A percentile compares a stretch with the other conserved stretches of the same genome.
These are phyloP conservation scores for Choiromyces venosus DNA, from an alignment of 495 filamentous ascomycete species.

Conservation along the genomic window DNA sequence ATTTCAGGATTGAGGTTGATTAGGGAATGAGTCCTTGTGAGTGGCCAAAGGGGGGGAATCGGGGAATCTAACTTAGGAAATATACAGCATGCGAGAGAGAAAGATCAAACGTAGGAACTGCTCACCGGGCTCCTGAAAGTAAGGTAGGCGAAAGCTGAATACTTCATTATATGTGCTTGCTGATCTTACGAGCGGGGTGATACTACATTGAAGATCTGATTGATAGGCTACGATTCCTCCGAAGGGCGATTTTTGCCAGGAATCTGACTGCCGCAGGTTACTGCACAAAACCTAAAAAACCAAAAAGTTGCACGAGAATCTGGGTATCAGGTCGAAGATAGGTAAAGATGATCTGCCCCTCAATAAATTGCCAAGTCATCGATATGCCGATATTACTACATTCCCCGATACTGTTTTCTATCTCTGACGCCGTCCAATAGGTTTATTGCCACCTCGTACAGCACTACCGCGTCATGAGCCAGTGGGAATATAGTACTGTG, in stretches of 20 bases:
- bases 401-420: neutral
- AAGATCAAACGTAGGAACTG: neutral
- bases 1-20: neutral
- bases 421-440: neutral
- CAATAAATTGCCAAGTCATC: neutral
- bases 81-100: neutral
- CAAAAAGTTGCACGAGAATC: neutral
- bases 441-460: neutral
- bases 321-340: neutral
- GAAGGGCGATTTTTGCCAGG: neutral
- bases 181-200: neutral
- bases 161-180: neutral
- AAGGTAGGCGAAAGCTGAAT: neutral
- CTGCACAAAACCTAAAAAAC: neutral
- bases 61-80: too few relatives aligned
- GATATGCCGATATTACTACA: neutral
- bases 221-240: neutral
- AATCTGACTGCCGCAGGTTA: neutral
- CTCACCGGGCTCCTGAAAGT: neutral
- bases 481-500: neutral
- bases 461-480: neutral
- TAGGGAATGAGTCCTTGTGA: neutral
- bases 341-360: neutral
- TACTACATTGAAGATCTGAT: neutral
- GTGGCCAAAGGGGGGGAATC: neutral